Evolutionary conservation across 2,329 filamentous ascomycete species (phyloP), one percentile per base, ranked within the genome.

Genomic region (Colletotrichum limetticola): DNA sequence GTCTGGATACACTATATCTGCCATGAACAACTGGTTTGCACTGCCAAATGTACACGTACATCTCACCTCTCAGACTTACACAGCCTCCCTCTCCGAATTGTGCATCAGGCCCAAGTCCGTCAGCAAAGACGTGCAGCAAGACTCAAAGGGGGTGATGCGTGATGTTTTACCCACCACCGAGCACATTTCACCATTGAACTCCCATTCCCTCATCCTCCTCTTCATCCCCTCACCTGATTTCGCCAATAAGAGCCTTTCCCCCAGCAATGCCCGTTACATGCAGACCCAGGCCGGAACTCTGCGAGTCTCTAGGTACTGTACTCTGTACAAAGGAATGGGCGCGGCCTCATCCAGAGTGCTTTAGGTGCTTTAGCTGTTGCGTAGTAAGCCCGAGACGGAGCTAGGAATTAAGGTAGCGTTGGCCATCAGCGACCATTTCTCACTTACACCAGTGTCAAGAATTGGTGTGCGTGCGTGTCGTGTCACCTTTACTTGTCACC

Each of bases 91-190:
- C 37, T 32, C 30, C 46, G 61, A 64, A n/a, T 22, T 22, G 52
- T 57, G 58, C 58, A 53, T 66, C 37, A 62, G 53, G 56, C 32
- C 46, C 55, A 62, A 30, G 35, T 63, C 66, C 70, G 70, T 72
- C 70, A 69, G 66, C 70, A 70, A 72, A 69, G 28, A 62, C 69
- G 69, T 70, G 67, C 67, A 70, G 68, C 56, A 49, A 49, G 19
- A 49, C 16, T 4, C 16, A n/a, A 49, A 49, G 19, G 19, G 42
- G 42, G 19, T 49, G n/a, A 59, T 52, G 66, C n/a, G 42, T 26
- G 59, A 69, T 59, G 66, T 72, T 72, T 69, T 56, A 72, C 49
- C 59, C 30, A 60, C 26, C 59, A 56, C 70, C 66, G 70, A 72
- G 70, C 70, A 69, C 68, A 46, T 46, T n/a, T 46, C 19, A 46